Evolutionary conservation across 2,329 filamentous ascomycete genomes (phyloP), one percentile per base, ranked within the genome.

Genomic region (Phaeosphaeria sp.): DNA sequence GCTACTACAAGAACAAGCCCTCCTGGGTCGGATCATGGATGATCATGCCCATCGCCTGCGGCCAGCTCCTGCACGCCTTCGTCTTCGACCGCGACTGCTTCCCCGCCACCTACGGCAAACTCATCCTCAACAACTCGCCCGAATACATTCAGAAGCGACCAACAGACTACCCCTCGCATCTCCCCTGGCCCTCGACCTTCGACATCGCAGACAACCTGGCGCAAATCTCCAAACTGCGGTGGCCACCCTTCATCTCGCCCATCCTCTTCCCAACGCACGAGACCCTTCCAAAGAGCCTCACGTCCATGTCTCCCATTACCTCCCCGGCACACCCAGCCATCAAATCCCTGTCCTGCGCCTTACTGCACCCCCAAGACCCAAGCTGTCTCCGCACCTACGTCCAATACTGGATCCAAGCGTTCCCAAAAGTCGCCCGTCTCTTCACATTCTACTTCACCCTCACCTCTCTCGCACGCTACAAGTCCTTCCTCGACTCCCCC

Each of bases 321-420:
- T 89, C 90, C 1, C 86, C 90, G 25, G 94, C 94, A 0, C 94
- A 98, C 72, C 94, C 94, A 1, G 87, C 92, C 43, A 94, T 96
- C 74, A 89, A 86, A 9, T 90, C 89, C 24, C 86, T 97, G 20
- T 94, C 92, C 44, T 99, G 95, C 78, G 94, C 94, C 1, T 85
- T 94, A 1, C 86, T 98, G 2, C 94, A 99, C 74, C 93, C 94
- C 0, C 83, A 86, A 18, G 91, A 96, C 69, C 93, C 94, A 1
- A 96, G 91, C 18, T 99, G 94, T 77, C 85, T 90, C 39, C 91
- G 91, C 27, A 96, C 92, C 2, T 96, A 93, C 74, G 80, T 97
- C 46, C 91, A 91, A 59, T 96, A 95, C 78, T 94, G 91, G 86
- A 87, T 97, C 56, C 86, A 87, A 54, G 89, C 92, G 1, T 95